Percentiles rank a stretch among this genome's conserved stretches.
Conservation (phyloP, 2,329 filamentous ascomycete genomes). For the Colletotrichum scovillei region DNA sequence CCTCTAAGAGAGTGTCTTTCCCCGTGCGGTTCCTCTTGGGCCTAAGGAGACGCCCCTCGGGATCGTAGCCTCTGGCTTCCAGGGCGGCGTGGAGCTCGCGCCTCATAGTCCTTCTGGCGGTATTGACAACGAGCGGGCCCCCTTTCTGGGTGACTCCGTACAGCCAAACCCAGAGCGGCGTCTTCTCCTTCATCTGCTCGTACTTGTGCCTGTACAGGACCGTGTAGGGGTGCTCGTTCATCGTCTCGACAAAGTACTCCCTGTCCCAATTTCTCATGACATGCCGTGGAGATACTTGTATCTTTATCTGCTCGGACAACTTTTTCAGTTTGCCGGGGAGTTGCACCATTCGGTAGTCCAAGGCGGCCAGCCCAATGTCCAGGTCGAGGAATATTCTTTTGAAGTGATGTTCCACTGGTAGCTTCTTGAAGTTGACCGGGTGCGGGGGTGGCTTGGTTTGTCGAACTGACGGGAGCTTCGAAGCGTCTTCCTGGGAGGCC, state of each 20-base stretch:
- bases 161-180: constrained; percentile 15
- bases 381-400: constrained; percentile 1
- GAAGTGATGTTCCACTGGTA: background rate
- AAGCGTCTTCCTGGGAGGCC: background rate
- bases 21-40: background rate
- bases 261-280: constrained; percentile 10
- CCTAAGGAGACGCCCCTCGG: background rate
- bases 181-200: constrained; percentile 9
- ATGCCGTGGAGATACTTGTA: background rate
- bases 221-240: constrained; percentile 1
- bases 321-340: background rate
- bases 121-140: background rate
- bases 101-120: background rate
- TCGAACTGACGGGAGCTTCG: background rate
- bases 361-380: background rate
- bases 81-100: constrained; percentile 11
- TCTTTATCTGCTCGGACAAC: background rate
- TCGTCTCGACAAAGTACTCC: background rate
- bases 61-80: constrained; percentile 14
- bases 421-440: background rate
- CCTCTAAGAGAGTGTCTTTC: background rate
- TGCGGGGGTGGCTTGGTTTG: background rate
- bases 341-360: background rate
- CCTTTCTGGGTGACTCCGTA: background rate
- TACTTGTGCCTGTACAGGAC: background rate